Base-by-base conservation (phyloP, 1,139 yeast species). In the Arxiozyma bovina region DNA sequence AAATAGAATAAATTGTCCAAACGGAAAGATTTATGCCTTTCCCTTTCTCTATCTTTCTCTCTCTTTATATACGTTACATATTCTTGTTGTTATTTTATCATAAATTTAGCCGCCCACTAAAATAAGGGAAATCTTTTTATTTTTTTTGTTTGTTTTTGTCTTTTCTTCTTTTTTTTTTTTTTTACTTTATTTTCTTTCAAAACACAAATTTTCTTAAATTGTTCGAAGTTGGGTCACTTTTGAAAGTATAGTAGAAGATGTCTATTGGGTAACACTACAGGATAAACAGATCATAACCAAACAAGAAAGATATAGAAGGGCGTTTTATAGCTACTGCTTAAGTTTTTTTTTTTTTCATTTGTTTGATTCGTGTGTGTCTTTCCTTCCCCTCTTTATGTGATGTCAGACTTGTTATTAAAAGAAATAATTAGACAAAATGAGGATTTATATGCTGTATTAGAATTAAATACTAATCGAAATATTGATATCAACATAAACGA, bases 391-490 rank as follows among this genome's bases (percentile, higher is more conserved):
- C 17, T 34, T 12, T 34, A 34, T 34, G 40, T 3, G 15, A 44
- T 44, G 47, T 25, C 38, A 18, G 47, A 44, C 9, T 23, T 25
- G 12, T 21, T 43, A 45, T 25, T 53, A 3, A 45, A 53, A 30
- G 30, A 47, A 18, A 40, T 23, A 11, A 30, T 52, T 7, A 20
- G 47, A 2, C 43, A 50, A 15, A 47, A 50, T 3, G 43, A 57
- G 17, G 59, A 64, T 47, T 57, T 66, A 11, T 66, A 66, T 50
- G 55, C 50, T 2, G 49, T 59, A 11, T 55, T 66, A 42, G 64
- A 53, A 11, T 27, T 65, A 20, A 34, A 23, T 42, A 15, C 4
- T 34, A 55, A 45, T 18, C 21, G 17, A 12, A 18, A 44, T 12
- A 48, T 52, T 8, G 52, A 51, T 1, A 51, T 58, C 6, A 44